phyloP scores from a whole-genome alignment of 208 protist genomes.

The Herpetomonas samuelpessoai region DNA sequence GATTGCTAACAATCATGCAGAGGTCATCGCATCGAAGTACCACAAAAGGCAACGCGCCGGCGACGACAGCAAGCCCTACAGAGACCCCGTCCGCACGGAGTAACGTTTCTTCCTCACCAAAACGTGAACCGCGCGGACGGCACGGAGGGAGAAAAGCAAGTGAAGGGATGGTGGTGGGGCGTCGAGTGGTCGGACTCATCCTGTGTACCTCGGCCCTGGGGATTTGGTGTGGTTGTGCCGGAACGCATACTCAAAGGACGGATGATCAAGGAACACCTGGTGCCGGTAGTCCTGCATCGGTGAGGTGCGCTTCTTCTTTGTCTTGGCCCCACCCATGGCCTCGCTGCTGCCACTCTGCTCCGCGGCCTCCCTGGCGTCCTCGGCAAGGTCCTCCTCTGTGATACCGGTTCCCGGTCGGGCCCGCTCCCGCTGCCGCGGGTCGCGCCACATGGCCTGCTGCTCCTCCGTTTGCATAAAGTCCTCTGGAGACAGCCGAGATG shows the following conservation, averaged over 20 bases:
- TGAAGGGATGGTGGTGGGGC: background rate
- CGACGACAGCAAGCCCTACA: too few species aligned
- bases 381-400: conserved; percentile 56
- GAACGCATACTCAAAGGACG: conserved; percentile 60
- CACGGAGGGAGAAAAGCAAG: background rate
- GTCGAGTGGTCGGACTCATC: conserved; percentile 14
- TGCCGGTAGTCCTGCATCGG: conserved; percentile 51
- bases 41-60: too few species aligned
- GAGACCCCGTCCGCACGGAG: too few species aligned
- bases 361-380: conserved; percentile 27
- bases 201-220: conserved; percentile 79
- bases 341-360: conserved; percentile 1
- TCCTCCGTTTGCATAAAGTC: conserved; percentile 44
- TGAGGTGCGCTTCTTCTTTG: conserved; percentile 17
- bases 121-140: too few species aligned
- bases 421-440: conserved; percentile 13
- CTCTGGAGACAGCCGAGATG: conserved; percentile 34
- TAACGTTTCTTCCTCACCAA: too few species aligned
- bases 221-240: conserved; percentile 21
- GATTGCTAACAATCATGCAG: too few species aligned
- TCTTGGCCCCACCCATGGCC: background rate
- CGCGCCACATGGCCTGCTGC: conserved; percentile 22
- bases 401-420: conserved; percentile 59
- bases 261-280: conserved; percentile 70
- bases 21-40: too few species aligned